Evolutionary conservation across 1,139 yeast genomes (phyloP), one percentile per base, ranked within the genome.

Genomic region (Candida glucosophila): DNA sequence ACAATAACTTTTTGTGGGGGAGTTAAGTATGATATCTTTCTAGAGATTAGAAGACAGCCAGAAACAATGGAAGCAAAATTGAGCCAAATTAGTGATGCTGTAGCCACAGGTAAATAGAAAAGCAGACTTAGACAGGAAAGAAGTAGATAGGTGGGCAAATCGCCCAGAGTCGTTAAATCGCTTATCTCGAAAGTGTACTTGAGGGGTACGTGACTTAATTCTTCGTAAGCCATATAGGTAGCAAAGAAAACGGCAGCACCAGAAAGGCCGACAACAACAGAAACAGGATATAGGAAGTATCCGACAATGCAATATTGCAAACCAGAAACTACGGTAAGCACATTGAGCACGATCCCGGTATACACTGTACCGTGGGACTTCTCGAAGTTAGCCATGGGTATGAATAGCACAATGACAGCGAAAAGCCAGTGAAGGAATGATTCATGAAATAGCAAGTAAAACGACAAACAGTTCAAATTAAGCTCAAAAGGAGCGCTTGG

Each of bases 301-400:
- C 86, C 80, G 2, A 77, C 41, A 5, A 58, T 6, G 41, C 82
- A 71, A 54, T 73, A 82, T 16, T 73, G 70, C 14, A 86, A 46
- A 4, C 81, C 95, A 1, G 90, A 67, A 6, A 74, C 52, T 1
- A 79, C 77, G 0, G 95, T 80, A 30, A 80, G 53, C 15, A 81
- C 58, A 48, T 85, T 83, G 32, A 88, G 59, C 12, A 86, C 77
- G 27, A 88, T 64, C 2, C 94, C 96, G 2, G 96, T 81, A 47
- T 82, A 73, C 2, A 88, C 77, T 0, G 97, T 86, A 6, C 97
- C 97, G 41, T 85, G 80, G 15, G 58, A 51, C 28, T 64, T 58
- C 55, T 88, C 97, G 51, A 77, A 86, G 28, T 68, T 61, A 16
- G 81, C 58, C 44, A 86, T 55, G 5, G 88, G 85, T 1, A 74